Percentiles rank a stretch among this genome's conserved stretches.
phyloP scores from a whole-genome alignment of 768 basidiomycete genomes.

The Tulasnella sp. region DNA sequence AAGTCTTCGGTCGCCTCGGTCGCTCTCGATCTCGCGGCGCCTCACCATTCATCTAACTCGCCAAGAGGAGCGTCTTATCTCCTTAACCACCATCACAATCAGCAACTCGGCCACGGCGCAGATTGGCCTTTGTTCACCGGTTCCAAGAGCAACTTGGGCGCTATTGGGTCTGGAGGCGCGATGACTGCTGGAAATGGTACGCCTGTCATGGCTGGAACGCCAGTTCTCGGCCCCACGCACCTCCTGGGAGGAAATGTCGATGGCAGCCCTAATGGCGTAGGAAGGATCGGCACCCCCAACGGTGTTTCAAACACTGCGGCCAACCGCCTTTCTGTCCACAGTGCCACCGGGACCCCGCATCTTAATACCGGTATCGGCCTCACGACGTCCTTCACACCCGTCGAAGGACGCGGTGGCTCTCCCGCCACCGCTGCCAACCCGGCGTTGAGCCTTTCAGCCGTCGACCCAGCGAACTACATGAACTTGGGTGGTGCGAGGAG shows the following conservation, averaged over 20 bases:
- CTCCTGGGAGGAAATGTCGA: not conserved
- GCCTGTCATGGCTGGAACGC: constrained; percentile 22
- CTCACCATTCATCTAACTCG: constrained; percentile 71
- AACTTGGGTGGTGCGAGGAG: constrained; percentile 26
- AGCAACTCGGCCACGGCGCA: constrained; percentile 50
- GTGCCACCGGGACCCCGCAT: not conserved
- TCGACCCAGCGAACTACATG: not conserved
- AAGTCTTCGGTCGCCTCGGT: constrained; percentile 87
- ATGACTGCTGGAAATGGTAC: constrained; percentile 31
- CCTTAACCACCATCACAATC: constrained; percentile 44
- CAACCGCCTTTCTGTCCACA: not conserved
- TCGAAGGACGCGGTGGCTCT: constrained; percentile 13
- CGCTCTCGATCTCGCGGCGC: constrained; percentile 89
- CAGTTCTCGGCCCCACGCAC: constrained; percentile 6
- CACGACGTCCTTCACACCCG: not conserved
- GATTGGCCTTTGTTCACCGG: constrained; percentile 91
- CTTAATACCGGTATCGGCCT: constrained; percentile 18
- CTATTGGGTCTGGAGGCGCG: constrained; percentile 24
- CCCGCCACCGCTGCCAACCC: not conserved
- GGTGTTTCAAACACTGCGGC: not conserved
- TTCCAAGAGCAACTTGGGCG: not conserved
- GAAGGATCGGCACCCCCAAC: not conserved
- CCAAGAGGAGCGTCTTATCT: constrained; percentile 53
- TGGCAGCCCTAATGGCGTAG: not conserved
- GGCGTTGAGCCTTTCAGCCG: not conserved